These are phyloP conservation scores for Ustilago bromivora DNA, from an alignment of 1,284 basidiomycete genomes.

Conservation along the genomic window DNA sequence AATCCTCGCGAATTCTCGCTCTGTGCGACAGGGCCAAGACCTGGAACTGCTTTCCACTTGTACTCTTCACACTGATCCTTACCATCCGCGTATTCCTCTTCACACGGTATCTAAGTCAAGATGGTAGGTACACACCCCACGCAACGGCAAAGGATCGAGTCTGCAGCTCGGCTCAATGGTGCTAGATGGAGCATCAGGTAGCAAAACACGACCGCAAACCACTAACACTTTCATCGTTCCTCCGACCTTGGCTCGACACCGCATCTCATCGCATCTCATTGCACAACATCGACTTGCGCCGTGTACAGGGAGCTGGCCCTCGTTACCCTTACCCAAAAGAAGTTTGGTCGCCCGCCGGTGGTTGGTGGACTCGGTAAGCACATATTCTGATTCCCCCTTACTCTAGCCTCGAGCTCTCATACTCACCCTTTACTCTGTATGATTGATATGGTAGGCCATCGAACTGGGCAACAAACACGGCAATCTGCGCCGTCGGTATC, in stretches of 20 bases:
- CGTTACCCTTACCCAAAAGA: conserved; percentile 75
- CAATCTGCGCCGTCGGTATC: conserved; percentile 71
- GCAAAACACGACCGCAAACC: background rate
- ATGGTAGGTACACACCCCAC: conserved; percentile 9
- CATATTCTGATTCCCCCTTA: background rate
- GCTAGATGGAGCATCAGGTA: background rate
- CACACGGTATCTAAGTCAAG: conserved; percentile 4
- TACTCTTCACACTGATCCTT: background rate
- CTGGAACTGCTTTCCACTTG: background rate
- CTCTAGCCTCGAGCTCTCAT: background rate
- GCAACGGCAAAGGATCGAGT: background rate
- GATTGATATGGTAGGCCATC: conserved; percentile 61
- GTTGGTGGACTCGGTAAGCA: conserved; percentile 73
- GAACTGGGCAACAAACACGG: conserved; percentile 74
- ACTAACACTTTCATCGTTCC: background rate
- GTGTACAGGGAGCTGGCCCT: conserved; percentile 68
- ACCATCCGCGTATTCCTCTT: background rate
- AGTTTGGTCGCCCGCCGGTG: conserved; percentile 74
- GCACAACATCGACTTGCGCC: background rate
- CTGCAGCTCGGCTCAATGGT: too few species aligned
- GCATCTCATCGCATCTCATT: background rate
- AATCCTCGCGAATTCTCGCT: background rate
- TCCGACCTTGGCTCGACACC: background rate
- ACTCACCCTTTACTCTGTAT: background rate
- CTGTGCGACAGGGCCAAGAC: background rate